Conservation (phyloP, 2,329 filamentous ascomycete species). For the Ascochyta koolunga region DNA sequence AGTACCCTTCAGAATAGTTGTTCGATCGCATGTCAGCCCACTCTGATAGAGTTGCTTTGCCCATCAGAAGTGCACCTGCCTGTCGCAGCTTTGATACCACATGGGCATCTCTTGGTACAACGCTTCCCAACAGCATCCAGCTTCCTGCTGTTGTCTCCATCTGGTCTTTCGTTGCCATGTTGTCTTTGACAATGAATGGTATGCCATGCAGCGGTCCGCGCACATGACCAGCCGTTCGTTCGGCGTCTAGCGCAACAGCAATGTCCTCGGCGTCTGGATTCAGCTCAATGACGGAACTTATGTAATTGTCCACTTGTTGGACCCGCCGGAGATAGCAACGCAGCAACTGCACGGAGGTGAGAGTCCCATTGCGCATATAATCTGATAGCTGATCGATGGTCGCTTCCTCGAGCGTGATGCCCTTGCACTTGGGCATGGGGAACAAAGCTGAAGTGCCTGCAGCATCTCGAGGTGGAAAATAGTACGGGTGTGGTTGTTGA, state of each 20-base stretch:
- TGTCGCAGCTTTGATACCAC: slow-evolving; percentile 67
- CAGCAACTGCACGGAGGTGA: slow-evolving; percentile 30
- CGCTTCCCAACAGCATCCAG: slow-evolving; percentile 68
- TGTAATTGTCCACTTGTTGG: slow-evolving; percentile 67
- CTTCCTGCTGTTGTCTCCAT: slow-evolving; percentile 77
- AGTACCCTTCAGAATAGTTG: slow-evolving; percentile 45
- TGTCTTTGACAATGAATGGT: slow-evolving; percentile 75
- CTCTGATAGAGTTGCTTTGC: slow-evolving; percentile 73
- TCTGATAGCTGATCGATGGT: slow-evolving; percentile 71
- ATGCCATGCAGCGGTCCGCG: slow-evolving; percentile 76
- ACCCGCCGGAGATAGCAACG: slow-evolving; percentile 60
- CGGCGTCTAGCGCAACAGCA: slow-evolving; percentile 64
- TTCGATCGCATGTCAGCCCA: slow-evolving; percentile 62
- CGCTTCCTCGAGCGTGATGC: slow-evolving; percentile 69
- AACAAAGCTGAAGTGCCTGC: slow-evolving; percentile 54
- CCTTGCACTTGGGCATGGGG: slow-evolving; percentile 67
- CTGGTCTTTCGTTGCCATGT: slow-evolving; percentile 63
- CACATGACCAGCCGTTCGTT: slow-evolving; percentile 62
- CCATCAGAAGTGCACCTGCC: slow-evolving; percentile 70
- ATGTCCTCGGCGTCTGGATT: slow-evolving; percentile 72
- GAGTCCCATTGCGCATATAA: slow-evolving; percentile 57
- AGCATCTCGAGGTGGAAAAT: slow-evolving; percentile 41
- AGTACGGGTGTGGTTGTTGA: slow-evolving; percentile 42
- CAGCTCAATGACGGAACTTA: slow-evolving; percentile 68
- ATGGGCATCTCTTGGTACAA: slow-evolving; percentile 71